Conservation (phyloP, 2,329 filamentous ascomycete genomes). For the Fusarium sp. region DNA sequence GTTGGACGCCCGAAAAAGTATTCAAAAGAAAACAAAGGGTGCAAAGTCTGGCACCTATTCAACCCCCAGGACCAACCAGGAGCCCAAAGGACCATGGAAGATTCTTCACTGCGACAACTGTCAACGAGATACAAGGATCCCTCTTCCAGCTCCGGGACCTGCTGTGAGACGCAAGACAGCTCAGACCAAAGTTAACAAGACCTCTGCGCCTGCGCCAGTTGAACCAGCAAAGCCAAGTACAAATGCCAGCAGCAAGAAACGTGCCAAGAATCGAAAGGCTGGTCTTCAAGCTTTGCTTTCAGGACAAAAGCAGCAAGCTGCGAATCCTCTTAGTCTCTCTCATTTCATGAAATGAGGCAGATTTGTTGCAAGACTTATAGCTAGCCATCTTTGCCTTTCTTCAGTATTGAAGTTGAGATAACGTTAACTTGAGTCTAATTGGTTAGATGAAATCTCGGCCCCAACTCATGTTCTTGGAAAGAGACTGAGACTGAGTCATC, state of each 20-base stretch:
- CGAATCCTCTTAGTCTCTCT: constrained; percentile 61
- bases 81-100: constrained; percentile 50
- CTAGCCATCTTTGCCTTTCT: neutral
- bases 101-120: constrained; percentile 60
- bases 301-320: constrained; percentile 59
- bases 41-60: constrained; percentile 9
- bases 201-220: constrained; percentile 1
- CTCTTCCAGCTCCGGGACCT: constrained; percentile 53
- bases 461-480: neutral
- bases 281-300: constrained; percentile 73
- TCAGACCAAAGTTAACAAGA: constrained; percentile 35
- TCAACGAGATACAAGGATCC: constrained; percentile 55
- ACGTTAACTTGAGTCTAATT: neutral
- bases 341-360: constrained; percentile 60
- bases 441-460: constrained; percentile 23
- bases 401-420: neutral
- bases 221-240: constrained; percentile 52
- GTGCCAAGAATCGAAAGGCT: constrained; percentile 72
- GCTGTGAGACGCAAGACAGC: constrained; percentile 41
- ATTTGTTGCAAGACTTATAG: neutral
- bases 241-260: constrained; percentile 72
- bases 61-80: neutral
- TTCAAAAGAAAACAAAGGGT: constrained; percentile 12
- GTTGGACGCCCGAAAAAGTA: constrained; percentile 48
- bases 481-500: constrained; percentile 16